Base-by-base conservation (phyloP, 2,329 filamentous ascomycete genomes). In the Calcarisporium arbuscula region DNA sequence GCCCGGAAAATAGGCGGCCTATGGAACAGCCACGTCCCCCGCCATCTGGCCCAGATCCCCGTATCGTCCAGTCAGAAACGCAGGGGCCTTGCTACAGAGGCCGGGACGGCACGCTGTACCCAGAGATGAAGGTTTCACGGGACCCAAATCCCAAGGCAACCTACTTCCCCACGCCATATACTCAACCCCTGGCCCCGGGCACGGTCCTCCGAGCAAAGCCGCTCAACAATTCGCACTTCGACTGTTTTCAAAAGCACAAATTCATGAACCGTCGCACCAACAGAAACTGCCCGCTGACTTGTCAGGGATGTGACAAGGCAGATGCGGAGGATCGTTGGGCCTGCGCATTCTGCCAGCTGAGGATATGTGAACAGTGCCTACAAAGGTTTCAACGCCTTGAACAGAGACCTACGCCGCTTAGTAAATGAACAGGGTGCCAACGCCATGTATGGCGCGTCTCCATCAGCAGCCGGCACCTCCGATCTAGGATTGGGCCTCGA, bases 311-410 rank as follows among this genome's bases (percentile, higher is more conserved):
- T 51, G 60, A 61, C 34, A 59, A 57, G 37, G 56, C 59, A 32
- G 68, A 74, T 38, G 46, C 50, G 6, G 60, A 64, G 28, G 54
- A 64, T 41, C 65, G 72, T 22, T 67, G 57, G 53, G 59, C 58
- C 15, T 76, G 72, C 49, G 53, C 54, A 11, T 71, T 67, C 51
- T 76, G 72, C 52, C 59, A 64, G 39, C 45, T 76, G 30, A 65
- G 71, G 33, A 62, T 77, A 38, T 78, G 74, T 51, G 58, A 61
- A 20, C 42, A 54, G 3, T 78, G 74, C 44, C 50, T 59, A 25
- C 62, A 57, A 10, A 49, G 56, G 16, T 50, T 77, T 35, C 56
- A 60, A 18, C 49, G 48, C 17, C 57, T 63, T 30, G 56, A 60
- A 25, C n/a, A 58, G 63, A 17, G 62, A 74, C 39, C 52, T 77